Percentiles rank a stretch among this genome's conserved stretches.
Conservation (phyloP, 768 basidiomycete genomes). For the Mycena vulgaris region DNA sequence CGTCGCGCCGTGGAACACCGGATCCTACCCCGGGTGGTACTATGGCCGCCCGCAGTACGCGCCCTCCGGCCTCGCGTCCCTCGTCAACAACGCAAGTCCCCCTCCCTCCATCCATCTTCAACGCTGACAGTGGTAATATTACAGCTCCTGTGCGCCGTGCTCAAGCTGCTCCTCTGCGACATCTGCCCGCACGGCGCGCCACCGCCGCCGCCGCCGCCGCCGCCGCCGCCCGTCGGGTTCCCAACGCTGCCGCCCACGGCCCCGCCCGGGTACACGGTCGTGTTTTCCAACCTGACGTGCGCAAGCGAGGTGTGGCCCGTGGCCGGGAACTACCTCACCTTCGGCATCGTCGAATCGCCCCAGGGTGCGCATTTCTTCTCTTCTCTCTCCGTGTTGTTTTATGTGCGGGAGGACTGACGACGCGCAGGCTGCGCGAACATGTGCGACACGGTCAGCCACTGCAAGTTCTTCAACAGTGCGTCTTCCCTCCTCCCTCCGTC, state of each 20-base stretch:
- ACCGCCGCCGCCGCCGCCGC: background rate
- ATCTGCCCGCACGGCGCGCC: constrained; percentile 16
- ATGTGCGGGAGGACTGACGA: background rate
- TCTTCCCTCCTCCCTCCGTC: background rate
- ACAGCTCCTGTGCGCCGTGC: constrained; percentile 21
- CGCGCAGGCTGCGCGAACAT: constrained; percentile 27
- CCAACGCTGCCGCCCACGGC: background rate
- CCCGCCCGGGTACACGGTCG: constrained; percentile 12
- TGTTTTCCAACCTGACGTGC: constrained; percentile 20
- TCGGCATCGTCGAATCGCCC: constrained; percentile 12
- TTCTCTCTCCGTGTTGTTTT: no score
- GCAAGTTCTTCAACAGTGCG: constrained; percentile 26
- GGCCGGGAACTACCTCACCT: constrained; percentile 9
- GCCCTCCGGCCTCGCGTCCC: constrained; percentile 15
- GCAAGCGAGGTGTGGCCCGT: constrained; percentile 7
- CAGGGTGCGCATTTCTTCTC: constrained; percentile 5
- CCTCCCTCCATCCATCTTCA: background rate
- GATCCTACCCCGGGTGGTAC: constrained; percentile 33
- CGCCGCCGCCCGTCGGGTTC: background rate
- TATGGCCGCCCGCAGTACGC: constrained; percentile 16
- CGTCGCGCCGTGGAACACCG: constrained; percentile 17
- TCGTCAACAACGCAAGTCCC: constrained; percentile 13
- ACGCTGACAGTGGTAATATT: background rate
- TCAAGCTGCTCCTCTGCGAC: constrained; percentile 1
- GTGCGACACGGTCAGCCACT: constrained; percentile 11